A percentile compares a stretch with the other conserved stretches of the same genome.
phyloP scores from a whole-genome alignment of 2,329 filamentous ascomycete genomes.

The Chalaropsis thielavioides region DNA sequence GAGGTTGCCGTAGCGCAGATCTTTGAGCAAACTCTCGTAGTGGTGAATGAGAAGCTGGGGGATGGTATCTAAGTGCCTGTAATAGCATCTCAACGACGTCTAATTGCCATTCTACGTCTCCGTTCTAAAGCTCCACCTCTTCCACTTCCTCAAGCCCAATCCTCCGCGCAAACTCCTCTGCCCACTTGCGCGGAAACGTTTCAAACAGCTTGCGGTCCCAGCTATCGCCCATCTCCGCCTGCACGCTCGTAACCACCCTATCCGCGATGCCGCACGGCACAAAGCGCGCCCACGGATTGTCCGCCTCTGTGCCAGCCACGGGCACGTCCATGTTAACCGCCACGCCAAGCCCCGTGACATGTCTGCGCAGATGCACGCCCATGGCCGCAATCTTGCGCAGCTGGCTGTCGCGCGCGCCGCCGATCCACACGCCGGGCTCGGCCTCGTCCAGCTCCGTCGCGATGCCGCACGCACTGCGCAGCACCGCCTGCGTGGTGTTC shows the following conservation, averaged over 20 bases:
- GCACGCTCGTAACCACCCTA: slow-evolving; percentile 63
- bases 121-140: slow-evolving; percentile 20
- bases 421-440: slow-evolving; percentile 76
- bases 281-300: slow-evolving; percentile 53
- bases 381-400: slow-evolving; percentile 69
- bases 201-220: neutral
- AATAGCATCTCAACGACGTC: neutral
- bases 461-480: slow-evolving; percentile 44
- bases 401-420: slow-evolving; percentile 20
- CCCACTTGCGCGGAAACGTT: slow-evolving; percentile 11
- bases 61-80: slow-evolving; percentile 21
- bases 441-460: slow-evolving; percentile 45
- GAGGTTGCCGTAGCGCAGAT: slow-evolving; percentile 61
- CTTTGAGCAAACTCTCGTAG: slow-evolving; percentile 65
- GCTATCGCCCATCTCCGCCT: slow-evolving; percentile 31
- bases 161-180: slow-evolving; percentile 12
- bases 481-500: slow-evolving; percentile 53
- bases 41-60: slow-evolving; percentile 54
- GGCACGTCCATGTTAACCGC: slow-evolving; percentile 64
- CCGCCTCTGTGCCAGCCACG: slow-evolving; percentile 25
- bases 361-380: slow-evolving; percentile 76
- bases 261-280: slow-evolving; percentile 80
- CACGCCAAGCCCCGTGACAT: slow-evolving; percentile 72
- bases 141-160: slow-evolving; percentile 2
- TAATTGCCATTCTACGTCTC: neutral